These are phyloP conservation scores for Sugiyamaella chiloensis DNA, from an alignment of 805 yeast species.

Conservation along the genomic window DNA sequence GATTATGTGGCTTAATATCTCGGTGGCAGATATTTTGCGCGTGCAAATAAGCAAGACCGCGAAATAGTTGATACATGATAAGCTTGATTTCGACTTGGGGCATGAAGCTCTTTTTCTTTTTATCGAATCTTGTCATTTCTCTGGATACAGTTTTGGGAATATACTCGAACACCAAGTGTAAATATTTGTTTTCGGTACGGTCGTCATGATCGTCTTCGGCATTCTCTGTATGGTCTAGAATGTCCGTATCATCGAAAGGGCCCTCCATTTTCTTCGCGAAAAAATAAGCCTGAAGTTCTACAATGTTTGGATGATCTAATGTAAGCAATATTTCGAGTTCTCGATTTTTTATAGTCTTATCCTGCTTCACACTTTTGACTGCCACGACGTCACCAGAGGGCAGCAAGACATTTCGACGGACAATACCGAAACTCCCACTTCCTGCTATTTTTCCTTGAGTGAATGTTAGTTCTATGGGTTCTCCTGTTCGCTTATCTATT, in stretches of 20 bases:
- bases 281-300: slow-evolving; percentile 81
- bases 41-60: slow-evolving; percentile 75
- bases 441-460: slow-evolving; percentile 89
- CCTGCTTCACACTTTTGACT: slow-evolving; percentile 91
- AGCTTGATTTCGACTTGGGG: slow-evolving; percentile 85
- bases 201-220: too few relatives aligned
- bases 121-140: slow-evolving; percentile 69
- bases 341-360: slow-evolving; percentile 91
- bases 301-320: slow-evolving; percentile 81
- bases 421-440: slow-evolving; percentile 96
- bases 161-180: slow-evolving; percentile 85
- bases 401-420: slow-evolving; percentile 74
- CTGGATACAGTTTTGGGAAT: slow-evolving; percentile 93
- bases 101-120: slow-evolving; percentile 59
- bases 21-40: slow-evolving; percentile 76
- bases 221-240: too few relatives aligned
- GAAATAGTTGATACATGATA: slow-evolving; percentile 76
- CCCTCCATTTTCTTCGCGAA: slow-evolving; percentile 72
- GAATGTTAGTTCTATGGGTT: slow-evolving; percentile 59
- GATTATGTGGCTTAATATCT: slow-evolving; percentile 87
- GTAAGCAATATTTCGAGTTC: slow-evolving; percentile 94
- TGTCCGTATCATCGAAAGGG: too few relatives aligned
- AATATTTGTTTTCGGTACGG: too few relatives aligned
- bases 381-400: slow-evolving; percentile 85
- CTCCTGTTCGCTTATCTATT: slow-evolving; percentile 70